Percentiles rank a stretch among this genome's conserved stretches.
Evolutionary conservation across 768 basidiomycete species (phyloP).

Genomic region (Leccinum variicolor): DNA sequence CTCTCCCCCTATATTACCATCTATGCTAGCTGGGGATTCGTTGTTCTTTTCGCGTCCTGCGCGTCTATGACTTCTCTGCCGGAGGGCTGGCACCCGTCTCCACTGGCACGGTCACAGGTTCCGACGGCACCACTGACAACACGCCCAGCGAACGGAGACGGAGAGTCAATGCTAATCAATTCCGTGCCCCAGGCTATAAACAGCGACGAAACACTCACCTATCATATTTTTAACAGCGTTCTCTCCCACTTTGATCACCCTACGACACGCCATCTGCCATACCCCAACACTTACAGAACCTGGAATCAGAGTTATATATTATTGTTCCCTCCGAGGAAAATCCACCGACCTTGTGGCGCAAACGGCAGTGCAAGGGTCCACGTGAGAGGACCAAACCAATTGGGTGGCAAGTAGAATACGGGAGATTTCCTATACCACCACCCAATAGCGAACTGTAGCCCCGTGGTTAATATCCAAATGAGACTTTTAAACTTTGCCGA

Average conservation of each 20-base stretch:
- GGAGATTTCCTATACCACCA: slow-evolving; percentile 92
- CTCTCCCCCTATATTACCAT: slow-evolving; percentile 2
- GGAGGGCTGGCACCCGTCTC: slow-evolving; percentile 11
- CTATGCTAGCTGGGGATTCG: background rate
- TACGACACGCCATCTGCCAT: slow-evolving; percentile 93
- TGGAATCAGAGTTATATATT: slow-evolving; percentile 26
- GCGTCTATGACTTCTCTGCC: slow-evolving; percentile 16
- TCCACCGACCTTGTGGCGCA: slow-evolving; percentile 71
- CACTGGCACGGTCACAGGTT: slow-evolving; percentile 17
- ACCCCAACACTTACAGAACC: slow-evolving; percentile 91
- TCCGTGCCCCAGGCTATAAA: background rate
- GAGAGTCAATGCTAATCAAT: background rate
- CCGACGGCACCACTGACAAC: slow-evolving; percentile 16
- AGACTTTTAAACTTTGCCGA: slow-evolving; percentile 65
- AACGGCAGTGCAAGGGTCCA: slow-evolving; percentile 92
- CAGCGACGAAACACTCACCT: slow-evolving; percentile 31
- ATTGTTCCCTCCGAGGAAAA: background rate
- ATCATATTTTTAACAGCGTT: slow-evolving; percentile 63
- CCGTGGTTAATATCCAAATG: slow-evolving; percentile 86
- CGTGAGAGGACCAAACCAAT: slow-evolving; percentile 85
- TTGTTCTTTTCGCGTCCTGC: background rate
- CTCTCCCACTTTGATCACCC: slow-evolving; percentile 79
- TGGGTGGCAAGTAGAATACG: slow-evolving; percentile 88
- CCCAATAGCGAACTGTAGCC: slow-evolving; percentile 76
- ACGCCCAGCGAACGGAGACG: background rate